phyloP scores from a whole-genome alignment of 23 red algal genomes.

The Agarophyton chilense region DNA sequence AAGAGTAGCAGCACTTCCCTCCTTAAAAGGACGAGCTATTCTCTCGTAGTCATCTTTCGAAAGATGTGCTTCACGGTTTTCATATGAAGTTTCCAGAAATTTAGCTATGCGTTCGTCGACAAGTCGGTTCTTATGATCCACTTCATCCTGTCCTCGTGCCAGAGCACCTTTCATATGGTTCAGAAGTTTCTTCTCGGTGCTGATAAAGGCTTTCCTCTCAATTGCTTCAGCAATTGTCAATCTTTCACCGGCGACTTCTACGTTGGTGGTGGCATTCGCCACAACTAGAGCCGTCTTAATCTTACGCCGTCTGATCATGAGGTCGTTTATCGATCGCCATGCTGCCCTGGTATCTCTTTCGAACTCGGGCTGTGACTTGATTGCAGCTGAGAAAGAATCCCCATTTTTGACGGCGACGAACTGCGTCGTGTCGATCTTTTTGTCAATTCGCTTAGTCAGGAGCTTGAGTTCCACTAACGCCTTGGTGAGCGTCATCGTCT shows the following conservation, averaged over 20 bases:
- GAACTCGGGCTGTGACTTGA: conserved; percentile 26
- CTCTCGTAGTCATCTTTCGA: conserved; percentile 58
- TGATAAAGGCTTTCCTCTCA: conserved; percentile 33
- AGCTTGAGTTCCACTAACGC: conserved; percentile 56
- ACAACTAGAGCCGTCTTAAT: conserved; percentile 56
- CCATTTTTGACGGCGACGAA: conserved; percentile 26
- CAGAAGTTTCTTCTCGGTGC: conserved; percentile 8
- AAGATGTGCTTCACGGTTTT: conserved; percentile 36
- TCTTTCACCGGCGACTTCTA: conserved; percentile 17
- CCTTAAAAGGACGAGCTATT: conserved; percentile 39
- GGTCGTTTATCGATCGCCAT: conserved; percentile 32
- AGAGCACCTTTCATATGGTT: background rate
- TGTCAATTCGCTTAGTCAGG: conserved; percentile 47
- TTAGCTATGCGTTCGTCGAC: conserved; percentile 11
- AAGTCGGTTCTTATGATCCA: conserved; percentile 17
- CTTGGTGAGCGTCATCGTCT: conserved; percentile 54
- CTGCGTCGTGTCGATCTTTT: conserved; percentile 5
- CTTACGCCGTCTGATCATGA: conserved; percentile 26
- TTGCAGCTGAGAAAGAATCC: background rate
- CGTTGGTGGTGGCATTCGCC: conserved; percentile 31
- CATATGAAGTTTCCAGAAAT: conserved; percentile 36
- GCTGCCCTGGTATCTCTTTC: background rate
- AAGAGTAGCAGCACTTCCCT: conserved; percentile 26
- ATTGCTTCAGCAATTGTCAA: conserved; percentile 61
- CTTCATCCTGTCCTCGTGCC: background rate